Base-by-base conservation (phyloP, 257 asterid species). In the Ocimum tenuiflorum region DNA sequence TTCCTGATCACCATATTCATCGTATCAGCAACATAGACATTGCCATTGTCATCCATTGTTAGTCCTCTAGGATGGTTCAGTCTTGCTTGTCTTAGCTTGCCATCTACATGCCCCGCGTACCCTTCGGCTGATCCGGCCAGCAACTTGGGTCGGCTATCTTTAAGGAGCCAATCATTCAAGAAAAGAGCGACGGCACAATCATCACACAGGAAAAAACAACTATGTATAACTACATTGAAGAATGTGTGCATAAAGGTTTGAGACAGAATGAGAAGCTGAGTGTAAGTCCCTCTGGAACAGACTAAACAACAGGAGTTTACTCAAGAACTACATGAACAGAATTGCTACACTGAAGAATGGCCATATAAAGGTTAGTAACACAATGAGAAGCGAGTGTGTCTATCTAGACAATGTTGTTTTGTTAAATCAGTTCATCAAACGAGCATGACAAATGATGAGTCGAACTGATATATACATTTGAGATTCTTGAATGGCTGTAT, bases 61-160 rank as follows among this genome's bases (percentile, higher is more conserved):
- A 90, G 79, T 38, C 99, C 99, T 77, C 87, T 90, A 0, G 99
- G 99, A 70, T 79, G 95, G 79, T 90, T 81, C 95, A 94, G 57
- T 75, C 90, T 81, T 29, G 99, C 94, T 78, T 87, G 96, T 65
- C 95, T 82, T 73, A 83, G 82, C 86, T 69, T 89, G 67, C 97
- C 99, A 42, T 94, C 99, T 11, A 94, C 86, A 69, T 94, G 99
- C 0, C 99, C 97, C 0, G 86, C 68, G 79, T 90, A 77, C 61
- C 99, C 99, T 77, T 88, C 96, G 0, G 95, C 80, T 12, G 99
- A 94, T 74, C 99, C 99, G 7, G 87, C 84, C 17, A 89, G 77
- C 85, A 92, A 59, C 85, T 82, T 90, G 29, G 99, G 97, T 17
- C 95, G 77, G 68, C 99, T 90, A 81, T 92, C 99, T 92, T 89